phyloP scores from a whole-genome alignment of 768 basidiomycete species.

The Xerocomellus amylosporus region DNA sequence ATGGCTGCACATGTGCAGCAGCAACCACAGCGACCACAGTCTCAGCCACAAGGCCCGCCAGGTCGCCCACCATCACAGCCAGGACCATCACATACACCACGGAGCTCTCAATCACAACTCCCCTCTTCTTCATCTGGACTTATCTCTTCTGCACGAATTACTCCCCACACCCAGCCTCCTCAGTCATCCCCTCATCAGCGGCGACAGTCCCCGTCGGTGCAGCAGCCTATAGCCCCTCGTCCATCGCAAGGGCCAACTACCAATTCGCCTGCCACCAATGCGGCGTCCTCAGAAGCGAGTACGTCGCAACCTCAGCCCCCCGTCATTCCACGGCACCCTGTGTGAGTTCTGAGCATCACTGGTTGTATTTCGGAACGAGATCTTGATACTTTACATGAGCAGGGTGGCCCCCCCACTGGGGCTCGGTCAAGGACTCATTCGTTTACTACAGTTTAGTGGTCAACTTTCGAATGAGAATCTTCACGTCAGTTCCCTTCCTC shows the following conservation, averaged over 20 bases:
- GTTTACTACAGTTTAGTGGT: constrained; percentile 70
- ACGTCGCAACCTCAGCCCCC: constrained; percentile 34
- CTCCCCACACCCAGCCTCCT: constrained; percentile 34
- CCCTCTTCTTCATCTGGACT: constrained; percentile 30
- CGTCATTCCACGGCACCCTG: constrained; percentile 28
- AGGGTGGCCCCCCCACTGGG: constrained; percentile 41
- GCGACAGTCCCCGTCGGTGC: constrained; percentile 35
- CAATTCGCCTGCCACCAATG: constrained; percentile 24
- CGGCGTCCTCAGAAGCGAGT: constrained; percentile 28
- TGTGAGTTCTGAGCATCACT: constrained; percentile 25
- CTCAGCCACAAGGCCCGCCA: constrained; percentile 53
- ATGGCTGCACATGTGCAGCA: constrained; percentile 37
- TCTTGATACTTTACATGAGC: constrained; percentile 19
- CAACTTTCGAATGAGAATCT: constrained; percentile 54
- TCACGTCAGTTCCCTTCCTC: constrained; percentile 34
- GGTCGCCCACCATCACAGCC: constrained; percentile 51
- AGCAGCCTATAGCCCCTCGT: constrained; percentile 38
- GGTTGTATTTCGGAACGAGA: not conserved
- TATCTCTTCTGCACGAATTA: constrained; percentile 31
- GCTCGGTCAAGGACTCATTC: constrained; percentile 60
- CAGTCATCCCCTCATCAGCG: constrained; percentile 34
- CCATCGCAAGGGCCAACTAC: constrained; percentile 31
- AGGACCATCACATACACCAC: constrained; percentile 49
- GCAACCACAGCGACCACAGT: constrained; percentile 53
- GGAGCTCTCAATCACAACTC: constrained; percentile 35